Evolutionary conservation across 2,329 filamentous ascomycete genomes (phyloP).

Genomic region (Hymenoscyphus linearis): DNA sequence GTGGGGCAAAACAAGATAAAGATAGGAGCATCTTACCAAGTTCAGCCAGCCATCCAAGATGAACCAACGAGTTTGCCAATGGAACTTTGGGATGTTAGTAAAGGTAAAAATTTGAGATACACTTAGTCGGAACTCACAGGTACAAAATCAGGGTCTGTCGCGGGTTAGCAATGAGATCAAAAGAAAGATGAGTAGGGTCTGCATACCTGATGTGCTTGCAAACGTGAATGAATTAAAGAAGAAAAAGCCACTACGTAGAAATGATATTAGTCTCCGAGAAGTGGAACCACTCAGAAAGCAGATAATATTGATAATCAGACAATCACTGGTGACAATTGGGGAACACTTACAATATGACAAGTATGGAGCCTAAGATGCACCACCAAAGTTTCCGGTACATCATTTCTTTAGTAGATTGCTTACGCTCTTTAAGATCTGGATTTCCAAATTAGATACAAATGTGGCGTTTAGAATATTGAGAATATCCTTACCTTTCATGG

Average conservation of each 20-base stretch:
- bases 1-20: background rate
- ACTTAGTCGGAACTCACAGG: constrained; percentile 39
- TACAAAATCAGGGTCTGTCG: constrained; percentile 80
- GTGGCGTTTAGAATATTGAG: background rate
- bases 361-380: constrained; percentile 86
- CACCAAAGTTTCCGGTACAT: constrained; percentile 99
- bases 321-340: background rate
- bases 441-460: background rate
- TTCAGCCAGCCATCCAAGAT: constrained; percentile 96
- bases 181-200: background rate
- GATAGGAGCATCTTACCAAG: constrained; percentile 50
- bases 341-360: constrained; percentile 69
- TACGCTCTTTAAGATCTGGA: constrained; percentile 80
- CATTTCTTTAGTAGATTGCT: constrained; percentile 84
- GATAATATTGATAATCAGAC: background rate
- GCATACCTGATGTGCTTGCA: constrained; percentile 39
- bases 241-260: constrained; percentile 63
- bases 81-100: constrained; percentile 42
- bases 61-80: constrained; percentile 98
- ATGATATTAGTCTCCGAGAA: background rate
- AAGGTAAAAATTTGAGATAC: background rate
- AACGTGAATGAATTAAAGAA: constrained; percentile 98
- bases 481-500: constrained; percentile 59
- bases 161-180: constrained; percentile 37
- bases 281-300: no score